Percentiles rank a stretch among this genome's conserved stretches.
phyloP scores from a whole-genome alignment of 2,329 filamentous ascomycete genomes.

The Tolypocladium ovalisporum region DNA sequence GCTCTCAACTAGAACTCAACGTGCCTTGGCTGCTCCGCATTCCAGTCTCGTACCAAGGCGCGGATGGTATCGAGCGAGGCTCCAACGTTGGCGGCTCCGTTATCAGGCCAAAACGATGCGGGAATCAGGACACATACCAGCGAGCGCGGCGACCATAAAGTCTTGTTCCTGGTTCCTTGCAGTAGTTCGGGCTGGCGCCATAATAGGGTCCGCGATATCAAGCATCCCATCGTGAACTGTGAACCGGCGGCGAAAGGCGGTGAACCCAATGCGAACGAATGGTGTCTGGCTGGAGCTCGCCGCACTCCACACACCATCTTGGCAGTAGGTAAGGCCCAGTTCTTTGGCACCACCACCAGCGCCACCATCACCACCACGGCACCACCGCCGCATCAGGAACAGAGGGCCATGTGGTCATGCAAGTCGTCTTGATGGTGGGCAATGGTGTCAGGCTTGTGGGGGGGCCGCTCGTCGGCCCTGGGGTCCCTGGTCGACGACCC shows the following conservation, averaged over 20 bases:
- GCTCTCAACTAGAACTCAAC: too few species aligned
- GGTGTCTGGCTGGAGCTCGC: background rate
- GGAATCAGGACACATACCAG: background rate
- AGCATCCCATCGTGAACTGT: background rate
- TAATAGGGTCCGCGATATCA: background rate
- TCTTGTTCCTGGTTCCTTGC: conserved; percentile 2
- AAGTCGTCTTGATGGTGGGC: background rate
- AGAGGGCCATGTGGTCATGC: background rate
- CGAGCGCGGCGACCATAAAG: background rate
- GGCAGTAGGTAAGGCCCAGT: background rate
- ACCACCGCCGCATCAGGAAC: background rate
- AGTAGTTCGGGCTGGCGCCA: background rate
- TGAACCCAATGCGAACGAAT: background rate
- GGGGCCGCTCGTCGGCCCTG: background rate
- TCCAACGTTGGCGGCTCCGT: background rate
- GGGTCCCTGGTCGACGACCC: background rate
- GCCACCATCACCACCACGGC: background rate
- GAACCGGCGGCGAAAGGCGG: background rate
- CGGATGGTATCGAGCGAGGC: background rate
- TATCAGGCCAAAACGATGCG: background rate
- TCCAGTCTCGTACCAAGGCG: background rate
- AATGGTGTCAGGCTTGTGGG: background rate
- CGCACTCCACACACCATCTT: background rate
- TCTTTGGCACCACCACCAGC: background rate
- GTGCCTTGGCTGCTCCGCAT: background rate